Evolutionary conservation across 495 filamentous ascomycete genomes (phyloP).

Genomic region (Hypoxylon lenormandii): DNA sequence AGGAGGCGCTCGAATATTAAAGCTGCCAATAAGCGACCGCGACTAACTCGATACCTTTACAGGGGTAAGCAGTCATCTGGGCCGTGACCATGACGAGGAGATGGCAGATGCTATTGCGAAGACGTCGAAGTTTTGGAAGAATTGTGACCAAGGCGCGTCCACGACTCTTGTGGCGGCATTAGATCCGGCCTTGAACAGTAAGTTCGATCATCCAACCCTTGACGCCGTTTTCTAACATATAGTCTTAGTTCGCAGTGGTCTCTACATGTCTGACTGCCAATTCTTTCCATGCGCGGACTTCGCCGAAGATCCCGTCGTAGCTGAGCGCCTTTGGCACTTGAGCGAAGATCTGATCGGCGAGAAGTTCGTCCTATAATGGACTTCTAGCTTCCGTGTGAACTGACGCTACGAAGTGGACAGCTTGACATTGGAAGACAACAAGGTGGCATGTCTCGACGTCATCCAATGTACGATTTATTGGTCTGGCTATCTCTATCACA

Average conservation of each 20-base stretch:
- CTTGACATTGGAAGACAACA: not conserved
- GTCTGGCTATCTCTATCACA: slow-evolving; percentile 1
- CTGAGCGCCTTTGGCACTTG: slow-evolving; percentile 48
- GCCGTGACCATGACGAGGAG: slow-evolving; percentile 56
- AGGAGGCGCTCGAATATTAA: slow-evolving; percentile 12
- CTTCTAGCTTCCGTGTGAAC: not conserved
- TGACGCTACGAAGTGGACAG: too few species aligned
- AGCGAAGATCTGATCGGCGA: slow-evolving; percentile 51
- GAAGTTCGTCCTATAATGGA: slow-evolving; percentile 40
- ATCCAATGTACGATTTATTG: slow-evolving; percentile 3
- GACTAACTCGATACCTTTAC: slow-evolving; percentile 13
- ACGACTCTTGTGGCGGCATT: slow-evolving; percentile 70
- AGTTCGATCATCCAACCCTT: slow-evolving; percentile 2
- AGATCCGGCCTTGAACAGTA: slow-evolving; percentile 64
- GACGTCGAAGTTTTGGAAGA: slow-evolving; percentile 62
- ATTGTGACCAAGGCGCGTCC: slow-evolving; percentile 64
- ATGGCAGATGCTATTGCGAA: slow-evolving; percentile 55
- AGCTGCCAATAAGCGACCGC: not conserved
- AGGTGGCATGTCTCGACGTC: slow-evolving; percentile 9
- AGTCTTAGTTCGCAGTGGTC: slow-evolving; percentile 51
- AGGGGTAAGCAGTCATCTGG: slow-evolving; percentile 51
- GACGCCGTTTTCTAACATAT: slow-evolving; percentile 23
- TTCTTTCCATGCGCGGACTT: slow-evolving; percentile 44
- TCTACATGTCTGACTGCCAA: slow-evolving; percentile 60
- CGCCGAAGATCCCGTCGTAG: slow-evolving; percentile 28